A percentile compares a stretch with the other conserved stretches of the same genome.
phyloP scores from a whole-genome alignment of 129 eudicot genomes.

The Centaurea solstitialis region DNA sequence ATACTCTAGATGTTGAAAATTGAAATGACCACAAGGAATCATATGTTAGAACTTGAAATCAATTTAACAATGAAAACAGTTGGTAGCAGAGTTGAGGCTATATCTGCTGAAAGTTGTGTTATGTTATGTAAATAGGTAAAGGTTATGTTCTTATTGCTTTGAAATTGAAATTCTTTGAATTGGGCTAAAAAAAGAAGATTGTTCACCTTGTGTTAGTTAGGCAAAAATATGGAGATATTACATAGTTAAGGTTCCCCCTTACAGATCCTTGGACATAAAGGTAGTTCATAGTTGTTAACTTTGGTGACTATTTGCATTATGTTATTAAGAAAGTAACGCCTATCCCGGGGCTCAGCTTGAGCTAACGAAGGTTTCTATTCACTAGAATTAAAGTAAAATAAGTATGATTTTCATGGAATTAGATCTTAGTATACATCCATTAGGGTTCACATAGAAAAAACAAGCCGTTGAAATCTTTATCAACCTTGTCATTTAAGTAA shows the following conservation, averaged over 20 bases:
- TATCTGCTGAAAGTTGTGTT: slow-evolving; percentile 2
- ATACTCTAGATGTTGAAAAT: not conserved
- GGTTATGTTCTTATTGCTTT: not conserved
- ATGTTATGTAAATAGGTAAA: not conserved
- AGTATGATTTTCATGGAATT: not conserved
- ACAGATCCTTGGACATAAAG: not conserved
- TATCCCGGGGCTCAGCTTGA: not conserved
- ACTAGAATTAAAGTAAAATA: not conserved
- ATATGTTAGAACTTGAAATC: not conserved
- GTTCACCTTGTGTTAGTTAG: not conserved
- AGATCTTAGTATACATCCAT: not conserved
- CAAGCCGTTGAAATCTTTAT: not conserved
- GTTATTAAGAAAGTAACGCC: not conserved
- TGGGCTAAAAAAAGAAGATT: not conserved
- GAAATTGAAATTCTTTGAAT: not conserved
- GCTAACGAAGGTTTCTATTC: not conserved
- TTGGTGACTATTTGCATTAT: not conserved
- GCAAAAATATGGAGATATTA: not conserved
- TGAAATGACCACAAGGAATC: not conserved
- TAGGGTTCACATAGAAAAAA: not conserved
- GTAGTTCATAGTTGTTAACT: not conserved
- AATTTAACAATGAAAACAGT: not conserved
- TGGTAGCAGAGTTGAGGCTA: not conserved
- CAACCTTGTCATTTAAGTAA: not conserved
- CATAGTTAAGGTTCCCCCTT: not conserved